Conservation (phyloP, 2,329 filamentous ascomycete genomes). For the Sclerotiophoma versabilis region DNA sequence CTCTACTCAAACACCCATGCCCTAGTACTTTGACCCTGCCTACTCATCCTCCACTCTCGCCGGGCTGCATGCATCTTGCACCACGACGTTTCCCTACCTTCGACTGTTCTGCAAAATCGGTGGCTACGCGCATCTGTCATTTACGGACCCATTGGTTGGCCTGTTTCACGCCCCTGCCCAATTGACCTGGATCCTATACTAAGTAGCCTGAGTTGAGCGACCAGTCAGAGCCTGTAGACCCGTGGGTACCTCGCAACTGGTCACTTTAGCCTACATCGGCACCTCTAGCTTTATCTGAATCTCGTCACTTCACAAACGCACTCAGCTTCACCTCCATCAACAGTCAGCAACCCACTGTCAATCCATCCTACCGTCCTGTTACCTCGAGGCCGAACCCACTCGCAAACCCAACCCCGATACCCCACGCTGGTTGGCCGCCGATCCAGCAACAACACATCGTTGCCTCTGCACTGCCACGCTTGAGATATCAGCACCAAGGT, state of each 20-base stretch:
- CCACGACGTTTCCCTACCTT: slow-evolving; percentile 37
- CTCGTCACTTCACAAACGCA: slow-evolving; percentile 35
- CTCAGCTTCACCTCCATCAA: slow-evolving; percentile 32
- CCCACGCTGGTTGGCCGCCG: slow-evolving; percentile 15
- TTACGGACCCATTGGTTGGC: slow-evolving; percentile 46
- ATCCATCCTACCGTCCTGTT: slow-evolving; percentile 5
- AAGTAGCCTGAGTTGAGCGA: slow-evolving; percentile 47
- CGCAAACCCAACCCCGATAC: slow-evolving; percentile 18
- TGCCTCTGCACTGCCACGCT: slow-evolving; percentile 14
- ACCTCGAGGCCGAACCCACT: slow-evolving; percentile 16
- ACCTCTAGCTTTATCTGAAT: slow-evolving; percentile 43
- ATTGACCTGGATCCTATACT: slow-evolving; percentile 40
- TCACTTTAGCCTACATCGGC: slow-evolving; percentile 40
- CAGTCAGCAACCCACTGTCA: slow-evolving; percentile 29
- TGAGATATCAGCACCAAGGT: background rate
- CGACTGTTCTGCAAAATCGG: slow-evolving; percentile 36
- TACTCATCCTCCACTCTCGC: slow-evolving; percentile 43
- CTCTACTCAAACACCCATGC: slow-evolving; percentile 44
- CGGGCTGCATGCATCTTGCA: slow-evolving; percentile 40
- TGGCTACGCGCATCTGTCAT: slow-evolving; percentile 47
- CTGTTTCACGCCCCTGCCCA: slow-evolving; percentile 50
- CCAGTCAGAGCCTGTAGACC: slow-evolving; percentile 46
- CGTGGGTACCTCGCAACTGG: slow-evolving; percentile 45
- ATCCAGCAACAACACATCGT: slow-evolving; percentile 12
- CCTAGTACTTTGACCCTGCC: slow-evolving; percentile 36